Base-by-base conservation (phyloP, 2,329 filamentous ascomycete genomes). In the Pseudogymnoascus sp. region DNA sequence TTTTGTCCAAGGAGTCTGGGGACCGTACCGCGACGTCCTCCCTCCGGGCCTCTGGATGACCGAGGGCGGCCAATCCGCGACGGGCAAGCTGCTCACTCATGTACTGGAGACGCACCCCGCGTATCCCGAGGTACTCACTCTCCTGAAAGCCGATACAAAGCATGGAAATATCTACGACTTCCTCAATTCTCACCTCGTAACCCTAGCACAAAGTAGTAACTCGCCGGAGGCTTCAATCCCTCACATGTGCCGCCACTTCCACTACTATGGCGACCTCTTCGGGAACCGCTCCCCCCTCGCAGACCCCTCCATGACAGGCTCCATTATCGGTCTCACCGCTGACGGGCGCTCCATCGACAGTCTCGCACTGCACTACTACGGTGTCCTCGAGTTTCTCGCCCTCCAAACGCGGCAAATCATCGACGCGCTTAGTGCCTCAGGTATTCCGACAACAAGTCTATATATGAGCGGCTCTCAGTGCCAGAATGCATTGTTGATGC, bases 391-490 rank as follows among this genome's bases (percentile, higher is more conserved):
- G 78, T 97, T 97, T 77, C 97, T 99, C 71, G 93, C 93, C 28
- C 31, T 33, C 31, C 31, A 99, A 77, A 97, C 95, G 0, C 87
- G 90, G 64, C 95, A 99, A 76, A 99, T 99, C 71, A 84, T 97
- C 67, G 89, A 96, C 71, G 84, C 89, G 38, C 97, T 99, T 92
- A 99, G 97, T 80, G 80, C 84, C 57, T 82, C 91, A 1, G 95
- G 95, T 9, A 95, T 99, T 78, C 80, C 84, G 69, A 93, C 99
- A 75, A 87, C 83, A 60, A 93, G 89, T 67, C 96, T 99, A 77
- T 99, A 97, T 84, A 97, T 99, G 95, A 96, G 91, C 4, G 95
- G 31, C 66, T 96, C 91, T 10, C 95, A 97, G 76, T 99, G 95
- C 80, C 93, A 97, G 77, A 99, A 99, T 76, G 86, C 88, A 36